Evolutionary conservation across 345 rosid genomes (phyloP).

Genomic region (Sapria himalayana): DNA sequence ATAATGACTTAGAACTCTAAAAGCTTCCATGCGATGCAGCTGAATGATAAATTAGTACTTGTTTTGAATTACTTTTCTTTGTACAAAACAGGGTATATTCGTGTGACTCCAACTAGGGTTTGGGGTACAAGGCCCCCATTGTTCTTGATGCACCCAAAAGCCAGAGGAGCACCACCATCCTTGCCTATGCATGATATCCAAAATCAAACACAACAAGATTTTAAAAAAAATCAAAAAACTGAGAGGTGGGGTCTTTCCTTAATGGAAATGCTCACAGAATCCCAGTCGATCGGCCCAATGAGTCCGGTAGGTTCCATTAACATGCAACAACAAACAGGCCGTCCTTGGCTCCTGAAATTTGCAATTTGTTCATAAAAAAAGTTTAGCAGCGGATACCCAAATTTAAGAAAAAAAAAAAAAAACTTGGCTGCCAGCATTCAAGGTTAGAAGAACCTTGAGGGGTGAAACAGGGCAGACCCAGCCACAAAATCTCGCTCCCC

Average conservation of each 20-base stretch:
- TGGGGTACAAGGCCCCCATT: constrained; percentile 67
- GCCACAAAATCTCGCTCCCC: constrained; percentile 70
- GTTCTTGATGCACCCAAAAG: constrained; percentile 75
- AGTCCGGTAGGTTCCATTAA: constrained; percentile 87
- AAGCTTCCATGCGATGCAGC: constrained; percentile 5
- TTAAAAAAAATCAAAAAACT: too few species aligned
- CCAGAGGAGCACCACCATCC: constrained; percentile 43
- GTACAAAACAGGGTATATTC: constrained; percentile 74
- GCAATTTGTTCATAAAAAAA: too few species aligned
- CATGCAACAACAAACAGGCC: constrained; percentile 40
- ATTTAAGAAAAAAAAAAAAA: too few species aligned
- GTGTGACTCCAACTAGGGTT: constrained; percentile 66
- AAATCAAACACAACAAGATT: too few species aligned
- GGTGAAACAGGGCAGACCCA: constrained; percentile 81
- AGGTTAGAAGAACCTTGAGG: constrained; percentile 39
- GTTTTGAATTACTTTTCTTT: constrained; percentile 50
- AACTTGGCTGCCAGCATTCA: too few species aligned
- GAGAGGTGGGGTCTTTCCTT: too few species aligned
- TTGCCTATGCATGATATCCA: too few species aligned
- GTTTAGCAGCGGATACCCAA: too few species aligned
- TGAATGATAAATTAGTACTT: constrained; percentile 5
- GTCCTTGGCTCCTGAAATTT: constrained; percentile 39
- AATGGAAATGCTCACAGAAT: constrained; percentile 62
- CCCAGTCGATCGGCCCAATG: constrained; percentile 89
- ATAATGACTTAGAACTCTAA: constrained; percentile 1